phyloP scores from a whole-genome alignment of 2,329 filamentous ascomycete genomes.

The Verticillium zaregamsianum region DNA sequence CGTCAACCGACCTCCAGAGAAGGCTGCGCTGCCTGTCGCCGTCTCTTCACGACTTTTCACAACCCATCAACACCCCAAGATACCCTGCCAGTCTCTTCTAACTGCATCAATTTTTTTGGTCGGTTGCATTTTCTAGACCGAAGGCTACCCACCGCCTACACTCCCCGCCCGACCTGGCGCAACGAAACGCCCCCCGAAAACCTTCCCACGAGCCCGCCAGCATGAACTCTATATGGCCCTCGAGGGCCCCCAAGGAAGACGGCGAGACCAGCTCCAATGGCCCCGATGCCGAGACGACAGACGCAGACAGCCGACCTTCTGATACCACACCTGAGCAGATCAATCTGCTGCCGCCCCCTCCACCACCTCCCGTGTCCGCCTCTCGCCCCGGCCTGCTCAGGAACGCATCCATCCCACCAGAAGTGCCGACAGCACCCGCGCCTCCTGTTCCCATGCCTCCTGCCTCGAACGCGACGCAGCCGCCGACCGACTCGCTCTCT shows the following conservation, averaged over 20 bases:
- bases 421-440: slow-evolving; percentile 9
- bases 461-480: slow-evolving; percentile 30
- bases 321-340: slow-evolving; percentile 29
- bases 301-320: slow-evolving; percentile 31
- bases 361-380: slow-evolving; percentile 17
- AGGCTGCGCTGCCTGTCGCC: slow-evolving; percentile 4
- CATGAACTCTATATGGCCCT: slow-evolving; percentile 43
- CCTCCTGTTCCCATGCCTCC: slow-evolving; percentile 15
- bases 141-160: neutral
- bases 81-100: neutral
- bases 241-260: slow-evolving; percentile 29
- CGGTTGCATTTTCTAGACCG: neutral
- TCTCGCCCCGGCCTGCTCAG: slow-evolving; percentile 17
- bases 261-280: slow-evolving; percentile 20
- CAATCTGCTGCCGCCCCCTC: slow-evolving; percentile 28
- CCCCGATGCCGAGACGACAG: slow-evolving; percentile 29
- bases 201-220: slow-evolving; percentile 15
- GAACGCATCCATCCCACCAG: slow-evolving; percentile 20
- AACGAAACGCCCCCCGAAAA: neutral
- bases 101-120: neutral
- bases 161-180: neutral
- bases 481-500: slow-evolving; percentile 65
- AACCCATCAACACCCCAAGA: neutral
- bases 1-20: neutral
- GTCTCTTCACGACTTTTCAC: slow-evolving; percentile 2